Conservation (phyloP, 2,329 filamentous ascomycete species). For the Sporothrix pseudoabietina region DNA sequence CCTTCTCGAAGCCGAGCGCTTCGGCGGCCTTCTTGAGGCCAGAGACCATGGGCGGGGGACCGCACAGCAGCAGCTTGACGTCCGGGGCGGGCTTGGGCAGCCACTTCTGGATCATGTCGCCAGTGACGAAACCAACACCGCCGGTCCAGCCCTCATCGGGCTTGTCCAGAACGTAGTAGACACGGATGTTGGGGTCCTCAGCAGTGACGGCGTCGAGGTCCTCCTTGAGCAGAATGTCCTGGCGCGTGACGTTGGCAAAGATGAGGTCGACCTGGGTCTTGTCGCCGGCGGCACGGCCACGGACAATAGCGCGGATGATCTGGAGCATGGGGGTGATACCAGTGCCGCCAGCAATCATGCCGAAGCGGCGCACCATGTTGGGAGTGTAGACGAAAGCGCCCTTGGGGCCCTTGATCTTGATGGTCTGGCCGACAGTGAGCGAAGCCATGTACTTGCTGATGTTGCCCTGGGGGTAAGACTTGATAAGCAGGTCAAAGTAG, state of each 20-base stretch:
- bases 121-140: slow-evolving; percentile 90
- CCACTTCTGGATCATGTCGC: slow-evolving; percentile 88
- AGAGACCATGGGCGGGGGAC: slow-evolving; percentile 93
- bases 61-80: slow-evolving; percentile 92
- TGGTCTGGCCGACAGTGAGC: slow-evolving; percentile 78
- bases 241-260: slow-evolving; percentile 91
- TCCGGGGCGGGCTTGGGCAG: slow-evolving; percentile 81
- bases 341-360: slow-evolving; percentile 97
- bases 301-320: slow-evolving; percentile 85
- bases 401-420: slow-evolving; percentile 92
- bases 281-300: slow-evolving; percentile 76
- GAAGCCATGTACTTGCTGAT: slow-evolving; percentile 91
- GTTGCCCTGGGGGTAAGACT: slow-evolving; percentile 96
- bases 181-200: slow-evolving; percentile 77
- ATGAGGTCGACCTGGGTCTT: slow-evolving; percentile 89
- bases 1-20: slow-evolving; percentile 86
- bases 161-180: slow-evolving; percentile 97
- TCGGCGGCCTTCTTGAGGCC: slow-evolving; percentile 97
- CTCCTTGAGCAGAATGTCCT: slow-evolving; percentile 92
- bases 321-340: slow-evolving; percentile 99
- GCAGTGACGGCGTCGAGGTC: slow-evolving; percentile 79
- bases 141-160: slow-evolving; percentile 89
- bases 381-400: slow-evolving; percentile 96
- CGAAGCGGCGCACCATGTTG: slow-evolving; percentile 94
- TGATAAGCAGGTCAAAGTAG: slow-evolving; percentile 95